Evolutionary conservation across 1,139 yeast genomes (phyloP).

Genomic region (Kodamaea arcana): DNA sequence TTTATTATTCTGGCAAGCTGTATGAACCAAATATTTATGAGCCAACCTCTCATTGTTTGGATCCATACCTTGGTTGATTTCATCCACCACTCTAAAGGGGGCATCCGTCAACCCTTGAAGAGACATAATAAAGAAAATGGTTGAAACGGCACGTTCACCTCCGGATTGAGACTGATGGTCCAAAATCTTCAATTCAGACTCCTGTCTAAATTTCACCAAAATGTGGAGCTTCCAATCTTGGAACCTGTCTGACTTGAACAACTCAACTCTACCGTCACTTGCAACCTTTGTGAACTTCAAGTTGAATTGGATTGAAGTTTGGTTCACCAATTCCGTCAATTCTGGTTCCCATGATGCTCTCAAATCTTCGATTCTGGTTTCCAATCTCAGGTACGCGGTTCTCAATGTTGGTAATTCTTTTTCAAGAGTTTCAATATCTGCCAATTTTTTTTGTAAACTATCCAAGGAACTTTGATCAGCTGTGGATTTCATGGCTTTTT

Average conservation of each 20-base stretch:
- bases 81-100: conserved; percentile 95
- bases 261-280: conserved; percentile 74
- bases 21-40: conserved; percentile 79
- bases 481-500: conserved; percentile 33
- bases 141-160: conserved; percentile 95
- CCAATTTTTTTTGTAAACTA: conserved; percentile 26
- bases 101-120: conserved; percentile 87
- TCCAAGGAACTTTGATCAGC: conserved; percentile 39
- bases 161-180: conserved; percentile 93
- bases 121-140: conserved; percentile 86
- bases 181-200: conserved; percentile 61
- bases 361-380: conserved; percentile 36
- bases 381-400: conserved; percentile 21
- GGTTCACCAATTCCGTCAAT: conserved; percentile 44
- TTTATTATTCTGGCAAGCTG: conserved; percentile 63
- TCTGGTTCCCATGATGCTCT: conserved; percentile 55
- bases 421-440: conserved; percentile 28
- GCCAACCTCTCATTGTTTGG: conserved; percentile 86
- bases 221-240: conserved; percentile 83
- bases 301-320: conserved; percentile 61
- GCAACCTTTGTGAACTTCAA: conserved; percentile 70
- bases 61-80: conserved; percentile 99
- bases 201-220: conserved; percentile 79
- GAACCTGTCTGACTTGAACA: conserved; percentile 52
- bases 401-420: conserved; percentile 32